Evolutionary conservation across 495 filamentous ascomycete genomes (phyloP).

Genomic region (Lasiosphaeriaceae sp.): DNA sequence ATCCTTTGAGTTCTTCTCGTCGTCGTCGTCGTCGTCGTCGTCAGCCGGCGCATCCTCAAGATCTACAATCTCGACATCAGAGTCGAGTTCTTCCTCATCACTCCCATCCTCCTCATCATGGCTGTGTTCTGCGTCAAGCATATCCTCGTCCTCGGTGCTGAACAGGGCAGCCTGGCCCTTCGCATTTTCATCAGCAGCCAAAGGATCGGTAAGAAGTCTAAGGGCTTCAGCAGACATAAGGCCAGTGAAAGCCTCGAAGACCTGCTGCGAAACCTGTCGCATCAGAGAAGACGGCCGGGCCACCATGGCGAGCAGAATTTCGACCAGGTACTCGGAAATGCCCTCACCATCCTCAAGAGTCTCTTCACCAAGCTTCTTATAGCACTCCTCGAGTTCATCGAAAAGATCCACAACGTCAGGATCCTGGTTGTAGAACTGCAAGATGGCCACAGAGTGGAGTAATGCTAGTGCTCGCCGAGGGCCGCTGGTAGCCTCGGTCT

Average conservation of each 20-base stretch:
- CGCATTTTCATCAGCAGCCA: slow-evolving; percentile 74
- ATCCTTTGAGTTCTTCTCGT: slow-evolving; percentile 31
- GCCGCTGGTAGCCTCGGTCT: slow-evolving; percentile 30
- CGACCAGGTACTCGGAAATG: slow-evolving; percentile 71
- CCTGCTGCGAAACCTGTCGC: slow-evolving; percentile 79
- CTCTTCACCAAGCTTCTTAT: slow-evolving; percentile 49
- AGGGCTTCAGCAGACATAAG: slow-evolving; percentile 68
- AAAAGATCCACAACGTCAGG: slow-evolving; percentile 62
- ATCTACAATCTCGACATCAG: slow-evolving; percentile 41
- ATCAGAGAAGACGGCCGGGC: slow-evolving; percentile 82
- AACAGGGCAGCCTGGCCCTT: slow-evolving; percentile 85
- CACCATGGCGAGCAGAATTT: slow-evolving; percentile 81
- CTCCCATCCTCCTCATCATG: slow-evolving; percentile 29
- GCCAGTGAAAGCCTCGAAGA: slow-evolving; percentile 74
- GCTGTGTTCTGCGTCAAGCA: slow-evolving; percentile 37
- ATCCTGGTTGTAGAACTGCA: slow-evolving; percentile 87
- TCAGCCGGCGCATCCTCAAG: slow-evolving; percentile 38
- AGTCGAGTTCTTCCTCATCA: slow-evolving; percentile 39
- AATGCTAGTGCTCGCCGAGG: slow-evolving; percentile 64
- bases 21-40: slow-evolving; percentile 45
- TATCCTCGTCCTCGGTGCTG: slow-evolving; percentile 62
- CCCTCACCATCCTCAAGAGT: slow-evolving; percentile 41
- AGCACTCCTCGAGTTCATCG: slow-evolving; percentile 42
- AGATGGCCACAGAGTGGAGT: slow-evolving; percentile 77
- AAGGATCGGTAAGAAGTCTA: slow-evolving; percentile 66